phyloP scores from a whole-genome alignment of 2,329 filamentous ascomycete genomes.

The Trichoderma brevicompactum region DNA sequence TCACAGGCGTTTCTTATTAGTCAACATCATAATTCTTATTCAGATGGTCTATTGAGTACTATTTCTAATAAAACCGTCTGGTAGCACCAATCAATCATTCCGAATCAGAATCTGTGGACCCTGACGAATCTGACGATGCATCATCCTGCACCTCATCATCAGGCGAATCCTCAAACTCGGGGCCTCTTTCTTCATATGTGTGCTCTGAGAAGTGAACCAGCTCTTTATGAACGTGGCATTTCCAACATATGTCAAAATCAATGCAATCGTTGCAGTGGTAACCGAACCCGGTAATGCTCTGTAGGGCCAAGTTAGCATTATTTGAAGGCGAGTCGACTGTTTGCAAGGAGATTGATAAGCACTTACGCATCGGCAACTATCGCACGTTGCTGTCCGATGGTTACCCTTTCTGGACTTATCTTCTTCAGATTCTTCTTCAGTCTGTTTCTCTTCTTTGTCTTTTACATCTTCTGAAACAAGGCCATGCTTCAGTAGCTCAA shows the following conservation, averaged over 20 bases:
- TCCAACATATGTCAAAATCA: slow-evolving; percentile 28
- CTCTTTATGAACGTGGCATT: slow-evolving; percentile 17
- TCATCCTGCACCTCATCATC: slow-evolving; percentile 20
- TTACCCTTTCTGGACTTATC: slow-evolving; percentile 23
- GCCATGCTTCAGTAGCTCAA: slow-evolving; percentile 24
- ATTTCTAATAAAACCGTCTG: too few species aligned
- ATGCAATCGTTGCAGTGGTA: slow-evolving; percentile 21
- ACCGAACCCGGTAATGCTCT: slow-evolving; percentile 25
- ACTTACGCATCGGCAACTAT: slow-evolving; percentile 28
- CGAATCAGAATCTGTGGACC: slow-evolving; percentile 28
- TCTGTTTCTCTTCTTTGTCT: background rate
- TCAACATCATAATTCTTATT: too few species aligned
- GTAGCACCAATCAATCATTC: background rate
- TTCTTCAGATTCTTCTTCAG: slow-evolving; percentile 6
- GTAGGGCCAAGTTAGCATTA: background rate
- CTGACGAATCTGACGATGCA: slow-evolving; percentile 24
- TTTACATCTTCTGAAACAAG: slow-evolving; percentile 5
- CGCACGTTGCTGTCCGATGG: slow-evolving; percentile 9
- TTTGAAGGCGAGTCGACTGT: too few species aligned
- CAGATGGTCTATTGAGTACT: too few species aligned
- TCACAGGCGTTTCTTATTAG: too few species aligned
- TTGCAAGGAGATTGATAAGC: background rate
- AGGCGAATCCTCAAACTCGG: slow-evolving; percentile 21
- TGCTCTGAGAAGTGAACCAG: slow-evolving; percentile 19
- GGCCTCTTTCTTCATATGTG: slow-evolving; percentile 14